Evolutionary conservation across 192 early-diverging fungal species (phyloP), one percentile per base, ranked within the genome.

Genomic region (Entomortierella lignicola): DNA sequence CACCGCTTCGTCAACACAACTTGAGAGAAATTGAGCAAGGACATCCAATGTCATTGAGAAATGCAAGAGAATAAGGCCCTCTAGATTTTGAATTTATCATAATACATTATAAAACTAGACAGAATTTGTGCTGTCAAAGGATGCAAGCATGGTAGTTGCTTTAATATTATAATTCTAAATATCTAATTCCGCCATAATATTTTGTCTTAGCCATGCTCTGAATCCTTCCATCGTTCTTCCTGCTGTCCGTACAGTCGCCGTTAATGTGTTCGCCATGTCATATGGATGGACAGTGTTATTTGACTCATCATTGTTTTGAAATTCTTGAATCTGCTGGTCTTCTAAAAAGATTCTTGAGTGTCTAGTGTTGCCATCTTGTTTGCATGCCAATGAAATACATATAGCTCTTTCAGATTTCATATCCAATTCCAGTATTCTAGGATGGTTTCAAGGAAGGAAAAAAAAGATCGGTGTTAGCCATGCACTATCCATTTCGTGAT

Each of bases 21-120:
- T 47, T 90, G 2, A 43, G 79, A n/a, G 88, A 90, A 69, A 90
- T 90, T 47, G 60, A 44, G 13, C 71, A 77, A 10, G 81, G 81
- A 2, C 74, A 79, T 26, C 81, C 81, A 15, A 47, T 81, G 44
- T 53, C 55, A 15, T 60, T 71, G 11, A 34, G 37, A 7, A 59
- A 53, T n/a, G 2, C 15, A 15, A 47, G 44, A 20, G 20, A 15
- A 15, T 47, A 47, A 37, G 34, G 34, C 10, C 34, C 34, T 37
- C 5, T 37, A 37, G 34, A 37, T 37, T 10, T 37, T 37, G n/a
- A n/a, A n/a, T n/a, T n/a, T n/a, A n/a, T n/a, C n/a, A n/a, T n/a
- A n/a, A n/a, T n/a, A n/a, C n/a, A n/a, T n/a, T n/a, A n/a, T n/a
- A n/a, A n/a, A n/a, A n/a, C n/a, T n/a, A n/a, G n/a, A n/a, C n/a